Evolutionary conservation across 2,329 filamentous ascomycete genomes (phyloP).

Genomic region (Trichoderma sp.): DNA sequence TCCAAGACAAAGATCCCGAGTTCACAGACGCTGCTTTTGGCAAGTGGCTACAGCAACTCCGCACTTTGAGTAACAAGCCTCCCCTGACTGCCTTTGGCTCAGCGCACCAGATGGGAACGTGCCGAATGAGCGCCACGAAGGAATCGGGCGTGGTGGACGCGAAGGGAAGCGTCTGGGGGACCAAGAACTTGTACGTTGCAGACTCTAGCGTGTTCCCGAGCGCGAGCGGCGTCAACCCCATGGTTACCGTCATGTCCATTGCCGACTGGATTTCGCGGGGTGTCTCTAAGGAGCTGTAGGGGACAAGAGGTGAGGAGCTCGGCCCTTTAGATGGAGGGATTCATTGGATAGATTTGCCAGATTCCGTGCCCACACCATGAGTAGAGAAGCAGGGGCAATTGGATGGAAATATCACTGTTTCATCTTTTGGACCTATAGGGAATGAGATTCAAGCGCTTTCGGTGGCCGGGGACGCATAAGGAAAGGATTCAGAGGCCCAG

Average conservation of each 20-base stretch:
- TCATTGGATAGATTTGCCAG: background rate
- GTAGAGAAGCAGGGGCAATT: background rate
- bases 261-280: constrained; percentile 62
- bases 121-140: constrained; percentile 61
- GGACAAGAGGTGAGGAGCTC: background rate
- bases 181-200: constrained; percentile 63
- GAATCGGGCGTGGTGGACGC: constrained; percentile 57
- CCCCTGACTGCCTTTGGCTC: constrained; percentile 57
- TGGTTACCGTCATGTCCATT: constrained; percentile 74
- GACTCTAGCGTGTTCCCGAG: constrained; percentile 75
- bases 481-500: constrained; percentile 9
- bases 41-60: constrained; percentile 55
- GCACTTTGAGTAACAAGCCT: constrained; percentile 47
- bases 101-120: constrained; percentile 81
- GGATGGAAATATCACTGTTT: constrained; percentile 3
- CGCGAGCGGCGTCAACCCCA: constrained; percentile 77
- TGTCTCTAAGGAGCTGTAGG: constrained; percentile 45
- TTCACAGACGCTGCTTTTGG: constrained; percentile 59
- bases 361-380: background rate
- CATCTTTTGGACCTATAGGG: constrained; percentile 11
- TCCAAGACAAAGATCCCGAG: constrained; percentile 36
- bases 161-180: constrained; percentile 62
- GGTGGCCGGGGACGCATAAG: background rate
- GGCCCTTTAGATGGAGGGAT: background rate
- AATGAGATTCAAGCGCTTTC: constrained; percentile 15